These are phyloP conservation scores for Baorangia bicolor DNA, from an alignment of 768 basidiomycete species.

Conservation along the genomic window DNA sequence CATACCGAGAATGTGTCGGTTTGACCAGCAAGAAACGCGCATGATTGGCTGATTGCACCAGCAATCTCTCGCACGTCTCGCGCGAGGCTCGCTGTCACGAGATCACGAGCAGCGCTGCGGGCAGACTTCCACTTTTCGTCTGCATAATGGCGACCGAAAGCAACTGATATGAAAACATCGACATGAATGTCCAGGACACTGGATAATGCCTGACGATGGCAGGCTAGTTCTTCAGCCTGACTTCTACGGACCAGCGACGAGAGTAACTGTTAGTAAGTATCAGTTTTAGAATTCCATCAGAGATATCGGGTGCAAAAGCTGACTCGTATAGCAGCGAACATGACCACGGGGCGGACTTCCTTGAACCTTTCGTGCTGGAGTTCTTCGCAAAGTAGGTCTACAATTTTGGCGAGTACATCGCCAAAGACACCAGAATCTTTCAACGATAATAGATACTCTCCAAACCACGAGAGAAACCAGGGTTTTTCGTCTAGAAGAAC, in stretches of 20 bases:
- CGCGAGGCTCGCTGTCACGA: slow-evolving; percentile 37
- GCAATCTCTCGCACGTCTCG: slow-evolving; percentile 36
- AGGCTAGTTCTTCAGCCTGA: slow-evolving; percentile 25
- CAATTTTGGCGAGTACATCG: slow-evolving; percentile 68
- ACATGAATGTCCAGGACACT: slow-evolving; percentile 52
- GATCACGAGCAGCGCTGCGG: slow-evolving; percentile 39
- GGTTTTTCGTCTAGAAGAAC: slow-evolving; percentile 36
- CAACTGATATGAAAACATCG: slow-evolving; percentile 44
- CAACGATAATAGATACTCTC: slow-evolving; percentile 59
- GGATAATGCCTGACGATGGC: slow-evolving; percentile 32
- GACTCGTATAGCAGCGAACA: slow-evolving; percentile 63
- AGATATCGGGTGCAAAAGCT: slow-evolving; percentile 29
- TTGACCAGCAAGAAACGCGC: slow-evolving; percentile 31
- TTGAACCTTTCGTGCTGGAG: slow-evolving; percentile 75
- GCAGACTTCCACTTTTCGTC: slow-evolving; percentile 42
- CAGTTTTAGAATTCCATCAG: slow-evolving; percentile 3
- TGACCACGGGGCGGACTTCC: slow-evolving; percentile 55
- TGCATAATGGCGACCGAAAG: slow-evolving; percentile 41
- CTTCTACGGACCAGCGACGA: slow-evolving; percentile 34
- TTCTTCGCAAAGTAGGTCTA: slow-evolving; percentile 76
- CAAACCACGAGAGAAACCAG: slow-evolving; percentile 64
- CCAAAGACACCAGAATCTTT: slow-evolving; percentile 47
- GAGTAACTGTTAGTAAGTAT: slow-evolving; percentile 31
- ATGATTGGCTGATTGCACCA: slow-evolving; percentile 34
- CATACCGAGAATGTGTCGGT: slow-evolving; percentile 34